Base-by-base conservation (phyloP, 2,329 filamentous ascomycete genomes). In the Chaetoscypha palmicola region DNA sequence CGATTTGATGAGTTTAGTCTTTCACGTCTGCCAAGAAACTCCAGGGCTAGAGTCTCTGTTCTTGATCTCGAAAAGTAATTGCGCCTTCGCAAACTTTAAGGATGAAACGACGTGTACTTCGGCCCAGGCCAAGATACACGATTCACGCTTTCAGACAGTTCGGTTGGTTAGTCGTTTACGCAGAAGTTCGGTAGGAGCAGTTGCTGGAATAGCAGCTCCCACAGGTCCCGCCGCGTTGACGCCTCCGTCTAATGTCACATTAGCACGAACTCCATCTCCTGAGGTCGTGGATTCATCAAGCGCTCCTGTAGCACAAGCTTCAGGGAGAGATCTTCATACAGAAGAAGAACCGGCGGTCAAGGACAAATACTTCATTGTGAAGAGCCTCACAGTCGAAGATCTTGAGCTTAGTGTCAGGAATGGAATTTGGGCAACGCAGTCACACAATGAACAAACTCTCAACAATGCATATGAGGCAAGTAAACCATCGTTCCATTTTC, bases 1-100 rank as follows among this genome's bases (percentile, higher is more conserved):
- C 1, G 82, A 82, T 31, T 73, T 97, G 10, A 81, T 88, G 65
- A 84, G 77, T 46, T 69, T 97, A n/a, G 94, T 96, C 41, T 80
- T 92, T 47, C 86, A 96, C 61, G 92, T 96, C 46, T 94, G 78
- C 50, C 83, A 90, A 52, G 82, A 87, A 0, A 75, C 73, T 0
- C 77, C 72, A 32, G 76, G 89, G 1, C 78, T 97, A 17, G 86
- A 95, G 61, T 95, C 89, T 36, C 70, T 97, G 0, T 96, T 97
- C 54, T 69, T 97, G 26, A 97, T 97, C 31, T 91, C 90, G 0
- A 96, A 96, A 64, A 96, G 90, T 62, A 96, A 96, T 61, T 97
- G 91, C 59, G 91, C 90, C 0, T 97, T 97, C 67, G 88, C 94
- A 52, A 97, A 97, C 60, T 97, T 94, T 63, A 86, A 82, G 50